Evolutionary conservation across 2,329 filamentous ascomycete species (phyloP).

Genomic region (Neopestalotiopsis sp.): DNA sequence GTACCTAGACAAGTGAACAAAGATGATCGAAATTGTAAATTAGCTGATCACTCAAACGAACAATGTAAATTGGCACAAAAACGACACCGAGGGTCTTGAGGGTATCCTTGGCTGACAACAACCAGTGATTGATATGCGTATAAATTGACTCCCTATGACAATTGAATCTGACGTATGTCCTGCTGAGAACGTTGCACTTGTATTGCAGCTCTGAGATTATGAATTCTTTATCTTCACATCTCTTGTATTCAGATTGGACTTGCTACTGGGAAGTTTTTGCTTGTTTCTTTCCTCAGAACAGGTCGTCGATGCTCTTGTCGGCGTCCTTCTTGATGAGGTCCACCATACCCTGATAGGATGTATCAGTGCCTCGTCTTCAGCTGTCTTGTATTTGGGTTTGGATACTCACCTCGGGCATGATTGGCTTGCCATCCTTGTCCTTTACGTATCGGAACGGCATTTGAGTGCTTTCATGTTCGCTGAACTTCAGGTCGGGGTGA

Average conservation of each 20-base stretch:
- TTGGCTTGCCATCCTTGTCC: slow-evolving; percentile 73
- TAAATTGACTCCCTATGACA: too few species aligned
- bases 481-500: slow-evolving; percentile 86
- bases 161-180: too few species aligned
- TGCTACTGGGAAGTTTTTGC: not conserved
- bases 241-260: not conserved
- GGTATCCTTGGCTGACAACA: not conserved
- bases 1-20: not conserved
- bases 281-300: slow-evolving; percentile 60
- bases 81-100: not conserved
- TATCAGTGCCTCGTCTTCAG: slow-evolving; percentile 20
- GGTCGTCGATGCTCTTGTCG: slow-evolving; percentile 86
- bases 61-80: not conserved
- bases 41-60: not conserved
- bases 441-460: slow-evolving; percentile 98
- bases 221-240: not conserved
- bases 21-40: not conserved
- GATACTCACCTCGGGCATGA: slow-evolving; percentile 81
- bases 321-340: slow-evolving; percentile 93
- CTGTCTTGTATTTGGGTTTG: not conserved
- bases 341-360: slow-evolving; percentile 76
- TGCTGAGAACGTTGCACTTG: not conserved
- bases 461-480: slow-evolving; percentile 89
- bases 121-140: not conserved
- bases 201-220: not conserved